A percentile compares a stretch with the other conserved stretches of the same genome.
Evolutionary conservation across 2,329 filamentous ascomycete genomes (phyloP).

Genomic region (Arthroderma sp.): DNA sequence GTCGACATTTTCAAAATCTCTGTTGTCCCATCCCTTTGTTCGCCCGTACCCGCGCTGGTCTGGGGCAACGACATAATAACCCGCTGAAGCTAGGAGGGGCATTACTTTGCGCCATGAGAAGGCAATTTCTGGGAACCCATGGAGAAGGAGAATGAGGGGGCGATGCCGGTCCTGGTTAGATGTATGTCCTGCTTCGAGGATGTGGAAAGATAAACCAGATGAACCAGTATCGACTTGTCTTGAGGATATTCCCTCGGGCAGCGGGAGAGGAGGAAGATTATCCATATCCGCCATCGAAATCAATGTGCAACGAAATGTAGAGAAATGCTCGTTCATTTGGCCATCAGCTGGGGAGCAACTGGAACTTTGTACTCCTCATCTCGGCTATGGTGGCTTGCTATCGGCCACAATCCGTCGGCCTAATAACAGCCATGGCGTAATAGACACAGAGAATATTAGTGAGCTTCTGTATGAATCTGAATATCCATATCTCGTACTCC

Average conservation of each 20-base stretch:
- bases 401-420: too few relatives aligned
- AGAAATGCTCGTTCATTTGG: too few relatives aligned
- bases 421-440: too few relatives aligned
- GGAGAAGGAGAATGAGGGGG: conserved; percentile 49
- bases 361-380: too few relatives aligned
- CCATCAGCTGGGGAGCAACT: too few relatives aligned
- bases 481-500: too few relatives aligned
- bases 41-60: conserved; percentile 58
- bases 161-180: conserved; percentile 20
- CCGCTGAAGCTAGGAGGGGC: conserved; percentile 42
- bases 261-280: conserved; percentile 34
- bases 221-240: conserved; percentile 43
- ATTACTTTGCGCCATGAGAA: conserved; percentile 57
- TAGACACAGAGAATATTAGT: too few relatives aligned
- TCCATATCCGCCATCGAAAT: not conserved
- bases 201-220: conserved; percentile 48
- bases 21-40: conserved; percentile 47
- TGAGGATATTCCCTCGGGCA: conserved; percentile 43
- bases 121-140: conserved; percentile 56
- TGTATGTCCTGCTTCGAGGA: conserved; percentile 41
- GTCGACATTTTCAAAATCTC: conserved; percentile 39
- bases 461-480: too few relatives aligned
- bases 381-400: too few relatives aligned
- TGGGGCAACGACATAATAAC: conserved; percentile 53
- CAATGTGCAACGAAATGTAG: too few relatives aligned